Evolutionary conservation across 331 rosid genomes (phyloP), one percentile per base, ranked within the genome.

Genomic region (Ulmus americana): DNA sequence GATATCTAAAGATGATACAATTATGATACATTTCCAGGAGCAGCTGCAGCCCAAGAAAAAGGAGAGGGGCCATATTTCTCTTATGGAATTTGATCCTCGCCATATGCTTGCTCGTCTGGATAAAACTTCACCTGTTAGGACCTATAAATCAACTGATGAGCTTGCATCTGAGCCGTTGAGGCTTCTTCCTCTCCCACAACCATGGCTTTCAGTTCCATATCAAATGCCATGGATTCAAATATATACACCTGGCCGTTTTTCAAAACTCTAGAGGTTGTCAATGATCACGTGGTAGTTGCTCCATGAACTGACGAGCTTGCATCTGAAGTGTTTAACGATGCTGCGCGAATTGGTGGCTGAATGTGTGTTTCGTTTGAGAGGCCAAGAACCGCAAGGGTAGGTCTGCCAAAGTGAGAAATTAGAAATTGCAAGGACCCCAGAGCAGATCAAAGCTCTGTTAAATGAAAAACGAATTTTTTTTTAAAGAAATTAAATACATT

Each of bases 351-450:
- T 0, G 82, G 74, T 74, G 66, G 88, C 73, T 87, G 90, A 67
- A 48, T 12, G 44, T 73, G 81, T 13, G 61, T 70, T 68, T 90
- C 90, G 64, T 78, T 85, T 52, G 81, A 79, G 45, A 90, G 87
- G 67, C 94, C 94, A 39, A 90, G 90, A 72, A 85, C 82, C 11
- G 77, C 82, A 60, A 90, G 81, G 55, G 79, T 87, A 52, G 87
- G 64, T 79, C 97, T 87, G 88, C 69, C 72, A 76, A 49, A 3
- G 13, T 15, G 49, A 42, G 13, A 1, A 56, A 39, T 8, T 38
- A 20, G 39, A 80, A 63, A 65, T 58, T 40, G 10, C 59, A 74
- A 39, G 59, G 3, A 58, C 14, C n/a, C 8, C 5, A 6, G 52
- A 69, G 12, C 20, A 16, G 39, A 16, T 53, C 4, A 6, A 40